These are phyloP conservation scores for Fagopyrum esculentum DNA, from an alignment of 148 eudicot genomes.

Conservation along the genomic window DNA sequence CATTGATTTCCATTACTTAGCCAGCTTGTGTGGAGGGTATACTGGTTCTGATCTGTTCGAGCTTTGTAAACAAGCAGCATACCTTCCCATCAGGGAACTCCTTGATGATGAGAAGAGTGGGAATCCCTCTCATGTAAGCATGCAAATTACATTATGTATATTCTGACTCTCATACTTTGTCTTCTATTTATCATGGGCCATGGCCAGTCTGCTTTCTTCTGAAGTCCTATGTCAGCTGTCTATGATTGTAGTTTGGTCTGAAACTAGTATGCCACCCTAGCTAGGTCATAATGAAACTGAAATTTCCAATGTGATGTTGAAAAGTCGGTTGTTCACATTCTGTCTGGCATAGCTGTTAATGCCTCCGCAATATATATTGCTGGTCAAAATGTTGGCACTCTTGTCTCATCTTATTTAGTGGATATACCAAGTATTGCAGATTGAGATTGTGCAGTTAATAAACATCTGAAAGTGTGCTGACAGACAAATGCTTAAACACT, in stretches of 20 bases:
- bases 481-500: not conserved
- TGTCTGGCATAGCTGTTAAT: too few relatives aligned
- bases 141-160: not conserved
- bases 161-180: not conserved
- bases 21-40: slow-evolving; percentile 73
- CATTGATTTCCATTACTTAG: slow-evolving; percentile 58
- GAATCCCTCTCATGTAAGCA: slow-evolving; percentile 47
- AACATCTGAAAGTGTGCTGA: not conserved
- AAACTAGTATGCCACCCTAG: not conserved
- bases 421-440: not conserved
- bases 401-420: not conserved
- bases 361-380: too few relatives aligned
- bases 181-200: not conserved
- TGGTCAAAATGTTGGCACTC: not conserved
- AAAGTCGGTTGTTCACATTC: too few relatives aligned
- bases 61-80: slow-evolving; percentile 91
- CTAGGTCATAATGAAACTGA: not conserved
- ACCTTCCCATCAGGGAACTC: slow-evolving; percentile 81
- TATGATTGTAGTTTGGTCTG: not conserved
- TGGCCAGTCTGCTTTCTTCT: not conserved
- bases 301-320: not conserved
- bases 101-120: slow-evolving; percentile 78
- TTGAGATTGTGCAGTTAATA: not conserved
- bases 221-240: not conserved
- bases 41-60: slow-evolving; percentile 90